phyloP scores from a whole-genome alignment of 345 rosid genomes.

The Rubroshorea leprosula region DNA sequence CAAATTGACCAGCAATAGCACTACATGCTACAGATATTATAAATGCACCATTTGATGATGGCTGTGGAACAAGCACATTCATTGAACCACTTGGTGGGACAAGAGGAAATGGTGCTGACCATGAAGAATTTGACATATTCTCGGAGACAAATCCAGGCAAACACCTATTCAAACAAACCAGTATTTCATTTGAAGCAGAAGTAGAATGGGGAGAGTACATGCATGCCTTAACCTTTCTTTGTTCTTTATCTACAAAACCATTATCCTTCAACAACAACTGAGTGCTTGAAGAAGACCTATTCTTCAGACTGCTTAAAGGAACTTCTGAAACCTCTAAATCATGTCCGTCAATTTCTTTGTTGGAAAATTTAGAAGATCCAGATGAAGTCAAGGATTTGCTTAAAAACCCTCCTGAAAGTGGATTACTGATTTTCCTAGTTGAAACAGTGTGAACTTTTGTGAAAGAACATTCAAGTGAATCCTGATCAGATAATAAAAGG shows the following conservation, averaged over 20 bases:
- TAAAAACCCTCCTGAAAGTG: constrained; percentile 25
- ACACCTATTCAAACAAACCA: constrained; percentile 51
- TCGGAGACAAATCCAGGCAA: constrained; percentile 36
- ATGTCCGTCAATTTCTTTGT: constrained; percentile 22
- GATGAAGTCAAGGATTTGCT: constrained; percentile 32
- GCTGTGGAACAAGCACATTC: constrained; percentile 66
- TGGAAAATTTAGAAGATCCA: constrained; percentile 15
- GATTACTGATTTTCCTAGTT: constrained; percentile 22
- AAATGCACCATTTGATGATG: constrained; percentile 56
- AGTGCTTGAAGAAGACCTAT: constrained; percentile 28
- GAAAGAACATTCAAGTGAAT: constrained; percentile 30
- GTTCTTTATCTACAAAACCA: constrained; percentile 30
- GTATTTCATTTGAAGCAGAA: constrained; percentile 44
- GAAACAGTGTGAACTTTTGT: constrained; percentile 34
- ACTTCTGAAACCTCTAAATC: constrained; percentile 25
- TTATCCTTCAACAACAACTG: constrained; percentile 31
- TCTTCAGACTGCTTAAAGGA: constrained; percentile 26
- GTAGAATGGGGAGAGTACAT: constrained; percentile 60
- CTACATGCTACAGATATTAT: constrained; percentile 69
- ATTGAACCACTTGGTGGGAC: constrained; percentile 78
- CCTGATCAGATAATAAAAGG: constrained; percentile 48
- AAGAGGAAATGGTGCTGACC: constrained; percentile 80
- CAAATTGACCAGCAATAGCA: constrained; percentile 55
- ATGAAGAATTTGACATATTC: constrained; percentile 35
- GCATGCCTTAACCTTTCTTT: constrained; percentile 59